Percentiles rank a stretch among this genome's conserved stretches.
Evolutionary conservation across 1,139 yeast species (phyloP).

Genomic region (Pichia sp.): DNA sequence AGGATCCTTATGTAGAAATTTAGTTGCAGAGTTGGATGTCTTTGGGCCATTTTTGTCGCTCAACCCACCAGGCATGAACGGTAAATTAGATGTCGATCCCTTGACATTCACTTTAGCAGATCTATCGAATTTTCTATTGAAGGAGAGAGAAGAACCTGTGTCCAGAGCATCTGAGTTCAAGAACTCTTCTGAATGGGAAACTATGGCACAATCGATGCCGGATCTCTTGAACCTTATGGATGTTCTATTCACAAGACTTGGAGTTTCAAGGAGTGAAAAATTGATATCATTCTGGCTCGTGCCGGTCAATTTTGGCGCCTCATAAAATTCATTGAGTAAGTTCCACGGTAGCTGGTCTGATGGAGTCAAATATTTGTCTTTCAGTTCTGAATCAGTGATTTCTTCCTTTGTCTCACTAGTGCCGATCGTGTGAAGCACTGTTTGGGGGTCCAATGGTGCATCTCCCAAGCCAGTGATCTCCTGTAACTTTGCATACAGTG

Average conservation of each 20-base stretch:
- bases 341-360: conserved; percentile 51
- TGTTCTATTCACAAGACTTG: conserved; percentile 49
- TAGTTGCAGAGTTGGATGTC: conserved; percentile 27
- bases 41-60: not conserved
- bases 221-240: conserved; percentile 54
- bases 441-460: not conserved
- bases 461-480: no score
- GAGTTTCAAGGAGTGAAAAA: conserved; percentile 37
- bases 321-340: conserved; percentile 46
- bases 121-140: conserved; percentile 61
- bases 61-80: conserved; percentile 92
- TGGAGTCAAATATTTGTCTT: conserved; percentile 38
- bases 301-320: conserved; percentile 31
- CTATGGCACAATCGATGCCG: conserved; percentile 69
- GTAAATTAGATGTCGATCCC: conserved; percentile 73
- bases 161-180: conserved; percentile 31
- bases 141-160: conserved; percentile 51
- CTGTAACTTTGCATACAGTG: no score
- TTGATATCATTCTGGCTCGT: conserved; percentile 20
- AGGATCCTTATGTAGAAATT: conserved; percentile 54
- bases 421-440: not conserved
- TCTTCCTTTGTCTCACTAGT: no score
- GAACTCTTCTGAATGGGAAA: conserved; percentile 53
- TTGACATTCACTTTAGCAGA: conserved; percentile 48
- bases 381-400: conserved; percentile 25